Evolutionary conservation across 192 early-diverging fungal species (phyloP).

Genomic region (Allomyces macrogynus): DNA sequence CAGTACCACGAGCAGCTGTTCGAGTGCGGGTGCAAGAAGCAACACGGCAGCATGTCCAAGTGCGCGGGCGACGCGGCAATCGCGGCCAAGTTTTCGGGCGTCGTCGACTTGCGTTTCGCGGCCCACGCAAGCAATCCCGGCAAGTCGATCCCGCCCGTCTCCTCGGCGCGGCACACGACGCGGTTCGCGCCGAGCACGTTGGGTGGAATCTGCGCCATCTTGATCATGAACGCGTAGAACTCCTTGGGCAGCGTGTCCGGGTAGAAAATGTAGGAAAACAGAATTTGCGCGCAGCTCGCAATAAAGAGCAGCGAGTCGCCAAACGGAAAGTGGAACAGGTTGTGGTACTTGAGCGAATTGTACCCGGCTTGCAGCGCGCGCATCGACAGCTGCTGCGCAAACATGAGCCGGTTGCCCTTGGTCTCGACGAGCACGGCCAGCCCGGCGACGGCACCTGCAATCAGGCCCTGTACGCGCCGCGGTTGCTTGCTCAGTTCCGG

Average conservation of each 20-base stretch:
- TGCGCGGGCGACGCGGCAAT: background rate
- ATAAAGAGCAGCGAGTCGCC: conserved; percentile 24
- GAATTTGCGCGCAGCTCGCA: background rate
- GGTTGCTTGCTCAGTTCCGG: background rate
- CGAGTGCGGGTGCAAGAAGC: background rate
- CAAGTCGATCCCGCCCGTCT: background rate
- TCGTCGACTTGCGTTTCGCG: no score
- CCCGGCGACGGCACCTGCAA: conserved; percentile 17
- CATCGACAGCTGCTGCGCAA: conserved; percentile 25
- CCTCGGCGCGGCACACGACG: background rate
- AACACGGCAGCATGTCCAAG: conserved; percentile 1
- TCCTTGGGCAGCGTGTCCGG: background rate
- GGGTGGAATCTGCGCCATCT: conserved; percentile 1
- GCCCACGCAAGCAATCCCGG: background rate
- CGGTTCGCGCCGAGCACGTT: background rate
- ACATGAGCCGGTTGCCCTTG: conserved; percentile 12
- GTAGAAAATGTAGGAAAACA: background rate
- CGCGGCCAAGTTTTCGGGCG: background rate
- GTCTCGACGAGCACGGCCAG: conserved; percentile 20
- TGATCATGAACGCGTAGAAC: background rate
- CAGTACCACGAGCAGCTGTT: background rate
- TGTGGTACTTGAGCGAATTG: conserved; percentile 16
- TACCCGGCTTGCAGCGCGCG: conserved; percentile 17
- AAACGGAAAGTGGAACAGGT: conserved; percentile 15
- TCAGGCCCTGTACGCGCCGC: background rate